phyloP scores from a whole-genome alignment of 495 filamentous ascomycete genomes.

The Annulohypoxylon stygium region DNA sequence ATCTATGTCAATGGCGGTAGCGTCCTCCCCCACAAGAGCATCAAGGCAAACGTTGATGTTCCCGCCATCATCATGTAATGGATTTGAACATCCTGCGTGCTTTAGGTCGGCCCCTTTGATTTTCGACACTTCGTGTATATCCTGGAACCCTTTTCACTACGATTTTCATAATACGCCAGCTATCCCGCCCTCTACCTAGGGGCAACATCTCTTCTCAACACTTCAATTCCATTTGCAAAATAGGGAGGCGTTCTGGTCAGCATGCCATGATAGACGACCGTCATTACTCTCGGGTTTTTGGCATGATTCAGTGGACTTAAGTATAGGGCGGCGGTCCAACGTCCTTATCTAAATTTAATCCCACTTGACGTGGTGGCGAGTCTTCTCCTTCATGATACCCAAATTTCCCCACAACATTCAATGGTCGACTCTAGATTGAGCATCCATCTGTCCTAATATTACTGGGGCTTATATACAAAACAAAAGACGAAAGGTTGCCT shows the following conservation, averaged over 20 bases:
- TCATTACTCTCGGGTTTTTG: conserved; percentile 16
- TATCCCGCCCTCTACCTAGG: conserved; percentile 26
- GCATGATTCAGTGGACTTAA: conserved; percentile 17
- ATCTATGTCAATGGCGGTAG: conserved; percentile 99
- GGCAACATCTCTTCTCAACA: conserved; percentile 45
- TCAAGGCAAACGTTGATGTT: conserved; percentile 97
- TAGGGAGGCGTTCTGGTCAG: conserved; percentile 48
- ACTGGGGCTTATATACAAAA: conserved; percentile 41
- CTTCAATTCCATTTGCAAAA: conserved; percentile 33
- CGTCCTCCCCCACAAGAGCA: conserved; percentile 97
- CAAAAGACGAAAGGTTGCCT: conserved; percentile 29
- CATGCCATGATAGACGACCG: conserved; percentile 41
- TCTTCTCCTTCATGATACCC: conserved; percentile 8
- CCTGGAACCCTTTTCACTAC: conserved; percentile 40
- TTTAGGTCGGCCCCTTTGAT: conserved; percentile 16
- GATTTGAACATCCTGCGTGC: conserved; percentile 6
- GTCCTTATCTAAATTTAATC: conserved; percentile 3
- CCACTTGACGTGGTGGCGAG: not conserved
- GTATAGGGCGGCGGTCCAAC: conserved; percentile 12
- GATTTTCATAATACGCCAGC: conserved; percentile 50
- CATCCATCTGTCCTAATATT: conserved; percentile 13
- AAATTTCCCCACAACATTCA: not conserved
- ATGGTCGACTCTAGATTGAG: conserved; percentile 6
- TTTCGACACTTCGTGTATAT: conserved; percentile 46
- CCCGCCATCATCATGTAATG: conserved; percentile 88